Conservation (phyloP, 805 yeast species). For the Schwanniomyces sp. region DNA sequence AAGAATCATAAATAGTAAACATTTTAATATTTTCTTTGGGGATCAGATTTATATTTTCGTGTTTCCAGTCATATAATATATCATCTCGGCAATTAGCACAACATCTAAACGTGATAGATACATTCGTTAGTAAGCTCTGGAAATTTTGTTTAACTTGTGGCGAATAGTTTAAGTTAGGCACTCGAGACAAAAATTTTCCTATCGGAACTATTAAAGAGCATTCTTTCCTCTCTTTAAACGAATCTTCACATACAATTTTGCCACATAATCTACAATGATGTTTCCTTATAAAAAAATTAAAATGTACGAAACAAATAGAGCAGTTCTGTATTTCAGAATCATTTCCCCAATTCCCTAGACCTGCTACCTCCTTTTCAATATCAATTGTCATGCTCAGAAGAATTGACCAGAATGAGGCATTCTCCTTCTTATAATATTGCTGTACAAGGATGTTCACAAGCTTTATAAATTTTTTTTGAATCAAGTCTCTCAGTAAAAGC, state of each 20-base stretch:
- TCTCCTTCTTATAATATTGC: slow-evolving; percentile 7
- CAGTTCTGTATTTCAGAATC: slow-evolving; percentile 51
- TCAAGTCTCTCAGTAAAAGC: slow-evolving; percentile 52
- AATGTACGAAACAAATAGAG: slow-evolving; percentile 58
- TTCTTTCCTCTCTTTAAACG: slow-evolving; percentile 33
- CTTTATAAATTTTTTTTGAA: slow-evolving; percentile 61
- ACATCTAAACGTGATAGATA: slow-evolving; percentile 46
- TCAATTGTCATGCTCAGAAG: not conserved
- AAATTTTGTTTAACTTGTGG: slow-evolving; percentile 19
- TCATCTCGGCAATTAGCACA: slow-evolving; percentile 69
- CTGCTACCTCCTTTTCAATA: slow-evolving; percentile 24
- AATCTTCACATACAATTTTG: slow-evolving; percentile 70
- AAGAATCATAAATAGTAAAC: slow-evolving; percentile 18
- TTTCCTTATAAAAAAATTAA: slow-evolving; percentile 60
- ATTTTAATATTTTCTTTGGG: slow-evolving; percentile 9
- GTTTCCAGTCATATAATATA: slow-evolving; percentile 54
- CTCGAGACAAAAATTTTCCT: slow-evolving; percentile 33
- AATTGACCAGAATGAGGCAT: not conserved
- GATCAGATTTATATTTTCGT: slow-evolving; percentile 6
- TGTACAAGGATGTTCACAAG: slow-evolving; percentile 32
- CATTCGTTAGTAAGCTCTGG: slow-evolving; percentile 9
- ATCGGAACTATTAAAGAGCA: slow-evolving; percentile 78
- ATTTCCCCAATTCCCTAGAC: slow-evolving; percentile 64
- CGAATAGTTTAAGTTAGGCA: slow-evolving; percentile 36
- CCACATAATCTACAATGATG: slow-evolving; percentile 97